Conservation (phyloP, 768 basidiomycete species). For the Russula sp. region DNA sequence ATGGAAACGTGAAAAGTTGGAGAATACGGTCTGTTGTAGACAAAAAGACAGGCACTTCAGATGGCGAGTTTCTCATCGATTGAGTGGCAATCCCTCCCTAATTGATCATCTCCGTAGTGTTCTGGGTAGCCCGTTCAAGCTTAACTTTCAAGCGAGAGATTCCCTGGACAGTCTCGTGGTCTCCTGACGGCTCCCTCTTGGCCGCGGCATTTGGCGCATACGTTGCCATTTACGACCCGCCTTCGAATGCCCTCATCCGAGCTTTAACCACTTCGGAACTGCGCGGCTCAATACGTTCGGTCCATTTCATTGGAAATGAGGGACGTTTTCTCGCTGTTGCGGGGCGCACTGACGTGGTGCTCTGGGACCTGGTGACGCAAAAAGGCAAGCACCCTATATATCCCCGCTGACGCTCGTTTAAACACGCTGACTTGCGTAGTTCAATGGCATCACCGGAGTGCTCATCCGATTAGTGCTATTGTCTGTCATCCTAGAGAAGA, state of each 20-base stretch:
- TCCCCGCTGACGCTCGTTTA: background rate
- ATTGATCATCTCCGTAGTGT: slow-evolving; percentile 37
- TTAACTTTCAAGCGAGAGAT: slow-evolving; percentile 61
- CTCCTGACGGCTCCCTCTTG: slow-evolving; percentile 80
- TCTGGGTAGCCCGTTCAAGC: slow-evolving; percentile 77
- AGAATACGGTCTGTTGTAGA: slow-evolving; percentile 44
- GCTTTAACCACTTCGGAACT: slow-evolving; percentile 51
- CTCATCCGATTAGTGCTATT: slow-evolving; percentile 38
- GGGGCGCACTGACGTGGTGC: slow-evolving; percentile 43
- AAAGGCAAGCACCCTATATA: slow-evolving; percentile 42
- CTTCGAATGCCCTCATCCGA: slow-evolving; percentile 51
- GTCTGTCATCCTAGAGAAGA: slow-evolving; percentile 52
- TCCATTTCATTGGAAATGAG: slow-evolving; percentile 61
- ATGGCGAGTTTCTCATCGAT: slow-evolving; percentile 40
- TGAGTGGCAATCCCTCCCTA: background rate
- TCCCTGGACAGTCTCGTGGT: slow-evolving; percentile 69
- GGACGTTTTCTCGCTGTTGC: slow-evolving; percentile 66
- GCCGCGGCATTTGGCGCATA: slow-evolving; percentile 62
- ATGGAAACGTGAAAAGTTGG: slow-evolving; percentile 81
- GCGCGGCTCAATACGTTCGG: slow-evolving; percentile 39
- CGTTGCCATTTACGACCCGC: slow-evolving; percentile 70
- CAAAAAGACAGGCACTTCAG: slow-evolving; percentile 39
- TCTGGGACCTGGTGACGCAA: slow-evolving; percentile 69
- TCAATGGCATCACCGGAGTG: slow-evolving; percentile 47
- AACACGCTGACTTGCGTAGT: slow-evolving; percentile 36